Base-by-base conservation (phyloP, 2,329 filamentous ascomycete species). In the Colletotrichum tofieldiae region DNA sequence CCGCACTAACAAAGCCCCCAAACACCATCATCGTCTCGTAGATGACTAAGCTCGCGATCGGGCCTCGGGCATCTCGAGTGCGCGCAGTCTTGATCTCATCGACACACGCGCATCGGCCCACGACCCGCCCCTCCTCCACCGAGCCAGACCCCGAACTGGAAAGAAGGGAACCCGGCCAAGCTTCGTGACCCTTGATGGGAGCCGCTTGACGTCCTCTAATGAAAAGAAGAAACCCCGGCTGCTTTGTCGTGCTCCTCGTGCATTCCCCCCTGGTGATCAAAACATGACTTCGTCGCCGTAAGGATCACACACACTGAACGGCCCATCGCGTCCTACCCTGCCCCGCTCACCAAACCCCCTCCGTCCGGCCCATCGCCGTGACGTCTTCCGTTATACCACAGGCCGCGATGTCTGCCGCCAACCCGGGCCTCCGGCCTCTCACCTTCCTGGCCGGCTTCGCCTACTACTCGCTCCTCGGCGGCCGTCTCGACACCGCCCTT, bases 401-500 rank as follows among this genome's bases (percentile, higher is more conserved):
- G 54, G 18, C 35, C 54, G 16, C 12, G 26, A 58, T 58, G 54
- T 29, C 32, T 35, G 41, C 71, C 39, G n/a, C 65, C 54, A 59
- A 60, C 43, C 54, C 69, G 59, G 54, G 35, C 20, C 49, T 74
- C 43, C 64, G 37, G 64, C 64, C 65, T 16, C 43, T 67, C 37
- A 54, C 39, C 58, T 58, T 75, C n/a, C 67, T 75, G n/a, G 66
- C 58, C 29, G 59, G 74, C 39, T 52, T 75, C 54, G 26, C 71
- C 29, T 78, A 75, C 62, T 76, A 78, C 51, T 29, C 58, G 18
- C 47, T 77, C 9, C 65, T 75, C 37, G 76, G 77, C 11, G 71
- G 66, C 49, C 69, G 60, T 63, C 60, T 75, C 23, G 80, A 83
- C 71, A 35, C 77, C n/a, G 58, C 67, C 64, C 64, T 78, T 58